phyloP scores from a whole-genome alignment of 257 asterid genomes.

The Petunia secreta region DNA sequence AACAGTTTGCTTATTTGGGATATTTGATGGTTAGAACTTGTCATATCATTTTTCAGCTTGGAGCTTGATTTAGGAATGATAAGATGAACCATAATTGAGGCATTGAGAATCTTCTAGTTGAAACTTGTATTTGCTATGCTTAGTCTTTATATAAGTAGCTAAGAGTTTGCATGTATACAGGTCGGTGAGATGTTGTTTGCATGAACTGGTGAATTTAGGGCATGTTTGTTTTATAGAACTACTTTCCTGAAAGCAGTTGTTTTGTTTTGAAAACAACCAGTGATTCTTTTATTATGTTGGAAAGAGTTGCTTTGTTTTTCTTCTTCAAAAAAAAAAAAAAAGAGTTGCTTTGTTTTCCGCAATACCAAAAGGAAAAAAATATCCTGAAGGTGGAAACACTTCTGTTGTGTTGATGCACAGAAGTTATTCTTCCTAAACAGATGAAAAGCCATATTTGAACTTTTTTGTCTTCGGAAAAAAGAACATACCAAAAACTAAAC shows the following conservation, averaged over 20 bases:
- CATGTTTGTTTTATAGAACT: not conserved
- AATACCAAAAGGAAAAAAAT: not conserved
- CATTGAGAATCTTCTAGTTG: constrained; percentile 22
- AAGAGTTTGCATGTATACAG: not conserved
- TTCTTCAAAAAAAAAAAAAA: not conserved
- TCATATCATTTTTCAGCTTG: constrained; percentile 22
- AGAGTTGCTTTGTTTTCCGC: not conserved
- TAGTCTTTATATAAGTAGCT: constrained; percentile 7
- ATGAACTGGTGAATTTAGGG: constrained; percentile 21
- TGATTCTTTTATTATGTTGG: constrained; percentile 5
- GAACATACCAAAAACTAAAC: not conserved
- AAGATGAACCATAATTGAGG: not conserved
- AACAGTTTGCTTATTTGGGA: constrained; percentile 84
- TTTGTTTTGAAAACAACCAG: not conserved
- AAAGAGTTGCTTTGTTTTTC: not conserved
- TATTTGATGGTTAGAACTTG: constrained; percentile 83
- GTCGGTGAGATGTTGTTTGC: not conserved
- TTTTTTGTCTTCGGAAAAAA: not conserved
- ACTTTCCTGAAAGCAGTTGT: not conserved
- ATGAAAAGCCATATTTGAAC: not conserved
- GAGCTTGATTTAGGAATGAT: not conserved
- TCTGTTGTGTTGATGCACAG: not conserved
- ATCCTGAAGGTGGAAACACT: not conserved
- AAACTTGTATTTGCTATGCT: constrained; percentile 1
- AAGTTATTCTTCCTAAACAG: not conserved